Conservation (phyloP, 2,329 filamentous ascomycete species). For the Pyrenochaeta sp. region DNA sequence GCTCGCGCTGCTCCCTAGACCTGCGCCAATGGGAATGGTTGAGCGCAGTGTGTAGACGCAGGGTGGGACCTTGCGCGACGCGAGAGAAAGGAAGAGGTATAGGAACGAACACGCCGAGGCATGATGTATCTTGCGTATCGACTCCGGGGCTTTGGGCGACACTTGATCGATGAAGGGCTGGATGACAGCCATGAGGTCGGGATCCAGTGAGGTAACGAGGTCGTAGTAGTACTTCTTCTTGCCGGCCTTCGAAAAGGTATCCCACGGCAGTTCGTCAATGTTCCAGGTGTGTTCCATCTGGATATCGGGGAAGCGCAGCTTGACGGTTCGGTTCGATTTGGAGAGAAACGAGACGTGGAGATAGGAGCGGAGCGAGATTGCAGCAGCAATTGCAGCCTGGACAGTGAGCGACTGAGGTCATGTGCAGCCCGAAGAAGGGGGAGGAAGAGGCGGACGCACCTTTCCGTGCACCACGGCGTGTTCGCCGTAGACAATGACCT, state of each 20-base stretch:
- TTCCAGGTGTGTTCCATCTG: constrained; percentile 91
- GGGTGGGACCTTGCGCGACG: constrained; percentile 77
- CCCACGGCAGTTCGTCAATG: constrained; percentile 91
- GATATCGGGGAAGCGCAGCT: constrained; percentile 89
- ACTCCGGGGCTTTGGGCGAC: constrained; percentile 70
- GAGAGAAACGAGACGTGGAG: constrained; percentile 93
- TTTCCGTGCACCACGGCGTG: constrained; percentile 98
- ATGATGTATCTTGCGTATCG: constrained; percentile 83
- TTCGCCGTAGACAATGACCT: constrained; percentile 98
- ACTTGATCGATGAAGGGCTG: constrained; percentile 79
- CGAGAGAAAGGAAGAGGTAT: constrained; percentile 90
- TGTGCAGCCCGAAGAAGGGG: no score
- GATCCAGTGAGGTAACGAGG: constrained; percentile 78
- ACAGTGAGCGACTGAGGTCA: no score
- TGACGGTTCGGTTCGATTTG: constrained; percentile 88
- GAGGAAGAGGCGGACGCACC: constrained; percentile 57
- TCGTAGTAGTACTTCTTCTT: constrained; percentile 98
- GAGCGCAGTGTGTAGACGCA: constrained; percentile 91
- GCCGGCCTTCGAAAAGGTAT: constrained; percentile 74
- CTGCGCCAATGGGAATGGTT: constrained; percentile 90
- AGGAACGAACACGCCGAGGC: constrained; percentile 85
- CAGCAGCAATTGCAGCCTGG: constrained; percentile 88
- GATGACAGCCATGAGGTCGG: constrained; percentile 80
- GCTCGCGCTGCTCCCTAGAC: constrained; percentile 91
- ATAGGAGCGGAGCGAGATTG: constrained; percentile 94